Percentiles rank a stretch among this genome's conserved stretches.
phyloP scores from a whole-genome alignment of 805 yeast species.

The Kodamaea hsintzibuensis region DNA sequence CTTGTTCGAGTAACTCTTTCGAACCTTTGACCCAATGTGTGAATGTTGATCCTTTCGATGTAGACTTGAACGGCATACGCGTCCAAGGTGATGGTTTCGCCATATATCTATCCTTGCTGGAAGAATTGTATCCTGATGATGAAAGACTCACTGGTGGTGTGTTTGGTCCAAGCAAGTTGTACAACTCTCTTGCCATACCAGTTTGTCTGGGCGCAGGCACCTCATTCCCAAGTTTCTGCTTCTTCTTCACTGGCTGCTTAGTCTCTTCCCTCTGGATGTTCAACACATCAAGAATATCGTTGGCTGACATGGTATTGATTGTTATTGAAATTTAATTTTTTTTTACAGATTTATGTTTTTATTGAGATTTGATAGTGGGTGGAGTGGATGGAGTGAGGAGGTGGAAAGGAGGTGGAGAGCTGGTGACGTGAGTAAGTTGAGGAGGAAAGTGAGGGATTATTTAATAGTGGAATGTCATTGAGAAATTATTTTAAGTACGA shows the following conservation, averaged over 20 bases:
- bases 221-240: slow-evolving; percentile 30
- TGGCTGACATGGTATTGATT: slow-evolving; percentile 28
- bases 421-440: too few relatives aligned
- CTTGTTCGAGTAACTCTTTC: slow-evolving; percentile 42
- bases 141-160: slow-evolving; percentile 71
- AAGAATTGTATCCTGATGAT: slow-evolving; percentile 31
- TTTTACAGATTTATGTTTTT: background rate
- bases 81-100: slow-evolving; percentile 84
- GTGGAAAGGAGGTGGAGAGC: too few relatives aligned
- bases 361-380: background rate
- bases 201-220: slow-evolving; percentile 33
- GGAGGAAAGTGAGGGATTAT: too few relatives aligned
- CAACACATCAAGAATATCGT: slow-evolving; percentile 74
- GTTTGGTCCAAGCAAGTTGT: slow-evolving; percentile 85
- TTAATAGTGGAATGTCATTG: too few relatives aligned
- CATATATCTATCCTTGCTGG: slow-evolving; percentile 65
- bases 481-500: too few relatives aligned
- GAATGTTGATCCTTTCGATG: slow-evolving; percentile 47
- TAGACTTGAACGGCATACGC: slow-evolving; percentile 54
- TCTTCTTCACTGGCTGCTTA: slow-evolving; percentile 43
- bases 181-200: slow-evolving; percentile 89
- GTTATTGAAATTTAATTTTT: background rate
- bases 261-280: slow-evolving; percentile 57
- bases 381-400: too few relatives aligned
- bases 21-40: slow-evolving; percentile 89